A percentile compares a stretch with the other conserved stretches of the same genome.
Evolutionary conservation across 2,329 filamentous ascomycete species (phyloP).

Genomic region (Dothideomycetes sp.): DNA sequence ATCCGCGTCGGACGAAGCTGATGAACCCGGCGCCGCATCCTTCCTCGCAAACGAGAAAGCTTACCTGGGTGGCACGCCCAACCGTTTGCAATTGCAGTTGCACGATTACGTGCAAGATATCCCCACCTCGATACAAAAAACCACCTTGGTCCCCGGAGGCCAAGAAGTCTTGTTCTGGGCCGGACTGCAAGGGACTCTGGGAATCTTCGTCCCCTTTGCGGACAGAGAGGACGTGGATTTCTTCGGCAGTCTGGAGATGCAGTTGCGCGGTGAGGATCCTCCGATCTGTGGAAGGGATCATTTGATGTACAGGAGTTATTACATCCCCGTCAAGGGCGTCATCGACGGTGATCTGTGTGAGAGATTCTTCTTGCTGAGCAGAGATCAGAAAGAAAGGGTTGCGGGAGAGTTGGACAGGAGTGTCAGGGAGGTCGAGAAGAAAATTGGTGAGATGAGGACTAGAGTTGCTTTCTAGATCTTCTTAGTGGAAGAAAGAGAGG

Average conservation of each 20-base stretch:
- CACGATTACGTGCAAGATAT: constrained; percentile 92
- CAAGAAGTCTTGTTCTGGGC: constrained; percentile 89
- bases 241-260: constrained; percentile 87
- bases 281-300: constrained; percentile 89
- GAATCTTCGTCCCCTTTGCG: constrained; percentile 84
- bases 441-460: constrained; percentile 50
- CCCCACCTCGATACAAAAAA: constrained; percentile 81
- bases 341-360: constrained; percentile 97
- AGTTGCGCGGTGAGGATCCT: constrained; percentile 76
- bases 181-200: constrained; percentile 87
- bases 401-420: constrained; percentile 86
- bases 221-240: constrained; percentile 93
- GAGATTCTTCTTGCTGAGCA: constrained; percentile 71
- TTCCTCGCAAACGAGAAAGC: constrained; percentile 84
- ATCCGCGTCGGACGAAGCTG: constrained; percentile 79
- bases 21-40: constrained; percentile 82
- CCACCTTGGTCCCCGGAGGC: constrained; percentile 80
- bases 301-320: constrained; percentile 90
- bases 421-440: constrained; percentile 87
- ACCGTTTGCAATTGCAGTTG: constrained; percentile 73
- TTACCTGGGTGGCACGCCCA: constrained; percentile 82
- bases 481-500: too few species aligned
- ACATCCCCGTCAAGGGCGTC: constrained; percentile 89
- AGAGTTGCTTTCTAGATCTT: constrained; percentile 30
- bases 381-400: constrained; percentile 91